phyloP scores from a whole-genome alignment of 345 rosid genomes.

The Carallia pectinifolia region DNA sequence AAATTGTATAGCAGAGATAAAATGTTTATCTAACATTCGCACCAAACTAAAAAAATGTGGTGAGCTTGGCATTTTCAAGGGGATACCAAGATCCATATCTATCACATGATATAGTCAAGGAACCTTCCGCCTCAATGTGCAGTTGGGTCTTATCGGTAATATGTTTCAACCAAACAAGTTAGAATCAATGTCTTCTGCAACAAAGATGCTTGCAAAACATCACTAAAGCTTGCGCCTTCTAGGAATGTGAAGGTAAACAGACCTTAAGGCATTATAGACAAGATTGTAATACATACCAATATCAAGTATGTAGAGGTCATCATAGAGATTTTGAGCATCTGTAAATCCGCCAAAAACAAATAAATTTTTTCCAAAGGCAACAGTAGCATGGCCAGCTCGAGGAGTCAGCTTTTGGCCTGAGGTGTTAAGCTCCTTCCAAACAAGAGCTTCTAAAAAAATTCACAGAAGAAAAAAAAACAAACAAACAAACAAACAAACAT shows the following conservation, averaged over 20 bases:
- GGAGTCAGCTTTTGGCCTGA: slow-evolving; percentile 81
- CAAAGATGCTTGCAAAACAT: not conserved
- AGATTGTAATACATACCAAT: slow-evolving; percentile 54
- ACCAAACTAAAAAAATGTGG: not conserved
- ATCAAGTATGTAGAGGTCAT: slow-evolving; percentile 84
- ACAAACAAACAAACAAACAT: not conserved
- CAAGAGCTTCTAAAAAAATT: slow-evolving; percentile 60
- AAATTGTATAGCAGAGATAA: not conserved
- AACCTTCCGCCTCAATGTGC: not conserved
- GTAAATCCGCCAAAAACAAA: slow-evolving; percentile 98
- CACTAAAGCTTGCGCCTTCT: not conserved
- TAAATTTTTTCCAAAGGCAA: slow-evolving; percentile 78
- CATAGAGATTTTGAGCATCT: slow-evolving; percentile 85
- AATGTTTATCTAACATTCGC: not conserved
- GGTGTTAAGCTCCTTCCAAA: slow-evolving; percentile 81
- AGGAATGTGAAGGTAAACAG: not conserved
- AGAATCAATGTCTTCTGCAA: not conserved
- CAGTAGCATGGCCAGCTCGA: slow-evolving; percentile 93
- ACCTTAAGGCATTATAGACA: not conserved
- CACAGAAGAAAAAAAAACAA: slow-evolving; percentile 6
- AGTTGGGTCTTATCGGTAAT: not conserved
- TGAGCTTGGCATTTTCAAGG: not conserved
- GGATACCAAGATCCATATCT: not conserved
- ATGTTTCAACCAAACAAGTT: slow-evolving; percentile 1
- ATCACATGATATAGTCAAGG: not conserved